Percentiles rank a stretch among this genome's conserved stretches.
These are phyloP conservation scores for Conticribra weissflogii DNA, from an alignment of 108 stramenopile species.

Conservation along the genomic window DNA sequence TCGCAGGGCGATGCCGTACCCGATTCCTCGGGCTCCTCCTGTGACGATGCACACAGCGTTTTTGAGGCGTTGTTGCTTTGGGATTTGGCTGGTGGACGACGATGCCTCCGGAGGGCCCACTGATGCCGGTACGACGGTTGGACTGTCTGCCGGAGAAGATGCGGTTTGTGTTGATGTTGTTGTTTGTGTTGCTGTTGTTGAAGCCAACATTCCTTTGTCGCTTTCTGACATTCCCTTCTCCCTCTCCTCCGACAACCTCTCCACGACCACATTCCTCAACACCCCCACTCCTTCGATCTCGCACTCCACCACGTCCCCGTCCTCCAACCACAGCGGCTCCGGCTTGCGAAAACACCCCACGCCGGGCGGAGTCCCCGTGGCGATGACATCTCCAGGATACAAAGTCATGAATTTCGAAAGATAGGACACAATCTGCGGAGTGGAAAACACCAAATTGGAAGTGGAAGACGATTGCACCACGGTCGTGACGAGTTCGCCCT, in stretches of 20 bases:
- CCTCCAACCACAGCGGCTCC: constrained; percentile 55
- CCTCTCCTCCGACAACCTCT: constrained; percentile 6
- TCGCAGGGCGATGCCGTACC: constrained; percentile 60
- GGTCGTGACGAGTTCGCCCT: constrained; percentile 23
- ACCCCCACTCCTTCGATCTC: constrained; percentile 69
- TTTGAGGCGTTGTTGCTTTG: constrained; percentile 28
- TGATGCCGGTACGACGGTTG: constrained; percentile 1
- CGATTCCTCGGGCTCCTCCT: constrained; percentile 62
- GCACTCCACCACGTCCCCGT: constrained; percentile 68
- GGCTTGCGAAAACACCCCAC: constrained; percentile 73
- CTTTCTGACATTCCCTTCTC: neutral
- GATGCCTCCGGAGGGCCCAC: constrained; percentile 15
- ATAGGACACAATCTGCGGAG: constrained; percentile 50
- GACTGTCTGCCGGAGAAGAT: neutral
- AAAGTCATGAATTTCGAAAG: constrained; percentile 68
- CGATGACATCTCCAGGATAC: constrained; percentile 65
- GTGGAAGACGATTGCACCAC: constrained; percentile 60
- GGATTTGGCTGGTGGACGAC: neutral
- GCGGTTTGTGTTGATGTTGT: neutral
- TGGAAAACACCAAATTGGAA: constrained; percentile 51
- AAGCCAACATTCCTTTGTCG: no score
- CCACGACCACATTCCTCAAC: constrained; percentile 49
- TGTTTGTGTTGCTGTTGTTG: no score
- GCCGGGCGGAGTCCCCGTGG: constrained; percentile 72
- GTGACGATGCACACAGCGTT: constrained; percentile 52